phyloP scores from a whole-genome alignment of 2,329 filamentous ascomycete genomes.

The Clarireedia monteithiana region DNA sequence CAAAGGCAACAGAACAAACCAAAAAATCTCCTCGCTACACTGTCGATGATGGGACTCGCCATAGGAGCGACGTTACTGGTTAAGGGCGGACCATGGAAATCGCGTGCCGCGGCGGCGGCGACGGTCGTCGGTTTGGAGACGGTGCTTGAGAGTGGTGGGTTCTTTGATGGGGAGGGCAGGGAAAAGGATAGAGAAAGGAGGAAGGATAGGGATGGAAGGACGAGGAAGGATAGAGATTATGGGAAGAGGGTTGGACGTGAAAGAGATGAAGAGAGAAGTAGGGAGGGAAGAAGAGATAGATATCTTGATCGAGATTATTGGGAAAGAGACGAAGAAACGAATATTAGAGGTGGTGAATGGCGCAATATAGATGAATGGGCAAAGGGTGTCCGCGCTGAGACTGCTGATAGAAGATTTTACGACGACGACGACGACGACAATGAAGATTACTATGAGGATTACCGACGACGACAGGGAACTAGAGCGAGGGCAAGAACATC shows the following conservation, averaged over 20 bases:
- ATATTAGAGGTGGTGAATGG: neutral
- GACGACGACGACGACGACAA: too few species aligned
- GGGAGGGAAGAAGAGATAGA: neutral
- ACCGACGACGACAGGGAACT: neutral
- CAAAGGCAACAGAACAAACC: neutral
- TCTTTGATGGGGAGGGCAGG: conserved; percentile 39
- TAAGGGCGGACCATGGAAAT: neutral
- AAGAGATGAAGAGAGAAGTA: neutral
- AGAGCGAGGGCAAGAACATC: neutral
- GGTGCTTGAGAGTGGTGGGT: conserved; percentile 51
- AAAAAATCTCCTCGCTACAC: neutral
- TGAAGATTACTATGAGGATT: too few species aligned
- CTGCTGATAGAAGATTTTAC: too few species aligned
- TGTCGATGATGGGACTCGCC: conserved; percentile 1
- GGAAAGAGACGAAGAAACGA: neutral
- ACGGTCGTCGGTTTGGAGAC: conserved; percentile 3
- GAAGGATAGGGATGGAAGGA: conserved; percentile 45
- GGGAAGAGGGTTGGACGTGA: conserved; percentile 16
- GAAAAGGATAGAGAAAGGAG: conserved; percentile 39
- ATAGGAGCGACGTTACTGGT: neutral
- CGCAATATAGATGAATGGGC: too few species aligned
- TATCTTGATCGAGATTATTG: neutral
- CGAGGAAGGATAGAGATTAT: conserved; percentile 56
- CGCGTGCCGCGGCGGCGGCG: neutral
- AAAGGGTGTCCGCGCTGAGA: too few species aligned